Percentiles rank a stretch among this genome's conserved stretches.
Conservation (phyloP, 371 early-diverging fungal species). For the Phascolomyces articulosus region DNA sequence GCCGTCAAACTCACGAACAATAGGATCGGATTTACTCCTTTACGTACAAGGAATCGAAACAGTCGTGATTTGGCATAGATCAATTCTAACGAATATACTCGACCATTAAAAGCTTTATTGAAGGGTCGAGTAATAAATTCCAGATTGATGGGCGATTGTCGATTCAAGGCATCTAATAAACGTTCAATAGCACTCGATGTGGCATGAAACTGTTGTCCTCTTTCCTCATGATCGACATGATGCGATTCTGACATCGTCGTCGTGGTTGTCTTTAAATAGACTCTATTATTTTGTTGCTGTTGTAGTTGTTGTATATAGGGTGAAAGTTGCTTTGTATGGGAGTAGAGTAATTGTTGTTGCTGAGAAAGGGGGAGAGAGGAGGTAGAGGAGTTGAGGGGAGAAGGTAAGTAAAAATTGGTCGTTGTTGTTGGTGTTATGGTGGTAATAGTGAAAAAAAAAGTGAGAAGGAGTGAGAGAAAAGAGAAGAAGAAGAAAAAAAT, state of each 20-base stretch:
- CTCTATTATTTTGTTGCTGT: too few relatives aligned
- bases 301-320: too few relatives aligned
- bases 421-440: too few relatives aligned
- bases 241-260: background rate
- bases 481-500: too few relatives aligned
- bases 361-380: too few relatives aligned
- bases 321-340: too few relatives aligned
- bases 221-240: background rate
- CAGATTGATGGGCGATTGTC: conserved; percentile 42
- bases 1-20: conserved; percentile 32
- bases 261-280: too few relatives aligned
- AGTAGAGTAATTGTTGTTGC: too few relatives aligned
- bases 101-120: conserved; percentile 17
- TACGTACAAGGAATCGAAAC: conserved; percentile 35
- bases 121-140: conserved; percentile 32
- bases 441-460: too few relatives aligned
- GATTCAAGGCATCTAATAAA: conserved; percentile 20
- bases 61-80: conserved; percentile 30
- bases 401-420: too few relatives aligned
- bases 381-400: background rate
- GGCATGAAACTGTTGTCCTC: conserved; percentile 13
- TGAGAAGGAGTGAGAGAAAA: too few relatives aligned
- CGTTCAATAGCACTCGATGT: conserved; percentile 24
- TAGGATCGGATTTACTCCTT: conserved; percentile 37
- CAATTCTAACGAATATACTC: conserved; percentile 35